phyloP scores from a whole-genome alignment of 2,329 filamentous ascomycete species.

The Fusarium setosum region DNA sequence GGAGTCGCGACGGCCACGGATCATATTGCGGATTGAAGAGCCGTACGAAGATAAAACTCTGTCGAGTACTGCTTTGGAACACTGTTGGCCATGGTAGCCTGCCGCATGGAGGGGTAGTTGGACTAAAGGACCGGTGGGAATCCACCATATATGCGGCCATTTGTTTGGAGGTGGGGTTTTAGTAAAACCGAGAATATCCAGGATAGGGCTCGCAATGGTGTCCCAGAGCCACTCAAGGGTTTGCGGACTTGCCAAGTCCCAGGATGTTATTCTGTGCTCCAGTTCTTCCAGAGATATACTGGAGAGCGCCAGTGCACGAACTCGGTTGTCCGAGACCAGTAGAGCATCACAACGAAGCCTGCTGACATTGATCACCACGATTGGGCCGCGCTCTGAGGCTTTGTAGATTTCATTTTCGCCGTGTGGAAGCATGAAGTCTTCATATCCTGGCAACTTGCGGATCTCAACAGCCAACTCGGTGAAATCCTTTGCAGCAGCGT shows the following conservation, averaged over 20 bases:
- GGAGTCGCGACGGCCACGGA: not conserved
- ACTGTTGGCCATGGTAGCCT: not conserved
- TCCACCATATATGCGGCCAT: not conserved
- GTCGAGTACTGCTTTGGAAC: not conserved
- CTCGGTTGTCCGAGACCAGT: not conserved
- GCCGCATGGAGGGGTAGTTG: not conserved
- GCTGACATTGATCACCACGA: not conserved
- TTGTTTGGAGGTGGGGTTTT: not conserved
- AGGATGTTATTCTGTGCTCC: no score
- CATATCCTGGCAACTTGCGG: not conserved
- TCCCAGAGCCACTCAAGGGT: not conserved
- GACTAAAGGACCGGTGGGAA: not conserved
- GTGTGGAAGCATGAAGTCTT: not conserved
- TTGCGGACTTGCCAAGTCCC: not conserved
- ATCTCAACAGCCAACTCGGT: not conserved
- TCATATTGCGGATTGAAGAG: not conserved
- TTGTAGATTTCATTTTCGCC: not conserved
- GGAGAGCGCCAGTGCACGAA: no score
- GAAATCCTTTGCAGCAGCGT: no score
- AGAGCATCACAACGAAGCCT: not conserved
- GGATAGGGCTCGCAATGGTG: not conserved
- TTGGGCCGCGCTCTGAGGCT: not conserved
- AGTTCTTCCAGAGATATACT: no score
- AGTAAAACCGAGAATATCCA: not conserved
- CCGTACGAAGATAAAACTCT: not conserved